Evolutionary conservation across 129 eudicot genomes (phyloP), one percentile per base, ranked within the genome.

Genomic region (Cynara cardunculus): DNA sequence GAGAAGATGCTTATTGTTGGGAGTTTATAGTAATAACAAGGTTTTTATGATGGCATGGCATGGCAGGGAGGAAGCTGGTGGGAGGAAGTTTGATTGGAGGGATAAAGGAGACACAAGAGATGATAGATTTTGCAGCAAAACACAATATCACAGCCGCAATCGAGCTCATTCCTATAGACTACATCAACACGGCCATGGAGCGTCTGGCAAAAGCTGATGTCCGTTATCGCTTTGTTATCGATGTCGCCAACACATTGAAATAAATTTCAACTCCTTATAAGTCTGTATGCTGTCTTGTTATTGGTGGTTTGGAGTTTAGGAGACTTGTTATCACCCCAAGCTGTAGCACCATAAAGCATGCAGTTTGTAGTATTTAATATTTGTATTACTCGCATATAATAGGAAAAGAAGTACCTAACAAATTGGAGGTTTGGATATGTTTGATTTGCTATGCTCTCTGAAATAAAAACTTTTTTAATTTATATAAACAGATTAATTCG

Each of bases 111-210:
- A 80, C 85, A 12, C 85, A 85, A 70, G 85, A 80, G 66, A 85
- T 85, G 88, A 69, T 85, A 75, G 88, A 85, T 7, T 85, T 85
- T 80, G 88, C 88, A 37, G 85, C 82, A 14, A 77, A 70, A 62
- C 85, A 85, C 53, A 85, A 85, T 31, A 80, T 80, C 71, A 80
- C 82, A 30, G 79, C 88, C 10, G 74, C 71, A 30, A 41, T 80
- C 75, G 87, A 84, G 68, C 56, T 84, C 64, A 80, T 84, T 18
- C 82, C 78, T 12, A 71, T 85, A 1, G 88, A 76, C 62, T 85
- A 85, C 24, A 80, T 85, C 27, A 85, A 85, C 61, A 80, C 82
- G 2, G 82, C 88, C 13, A 85, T 80, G 82, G 87, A 80, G n/a
- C 85, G 87, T 2, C 87, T 85, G 28, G 26, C 71, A 30, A 85